Base-by-base conservation (phyloP, 495 filamentous ascomycete species). In the Lepraria neglecta region DNA sequence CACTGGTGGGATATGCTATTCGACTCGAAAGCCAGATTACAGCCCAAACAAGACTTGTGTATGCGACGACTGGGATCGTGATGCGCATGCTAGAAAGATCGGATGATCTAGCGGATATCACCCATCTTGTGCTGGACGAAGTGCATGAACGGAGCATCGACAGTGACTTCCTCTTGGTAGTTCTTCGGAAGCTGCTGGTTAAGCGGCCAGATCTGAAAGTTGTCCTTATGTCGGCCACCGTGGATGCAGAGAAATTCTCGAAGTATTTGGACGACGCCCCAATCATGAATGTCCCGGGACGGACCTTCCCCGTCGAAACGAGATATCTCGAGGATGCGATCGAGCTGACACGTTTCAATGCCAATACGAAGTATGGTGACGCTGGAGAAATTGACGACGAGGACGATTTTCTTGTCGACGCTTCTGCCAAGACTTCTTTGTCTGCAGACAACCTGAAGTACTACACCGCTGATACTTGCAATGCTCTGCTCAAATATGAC, bases 61-160 rank as follows among this genome's bases (percentile, higher is more conserved):
- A 91, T 73, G 94, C 92, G 30, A 83, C 82, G 14, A 85, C 85
- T 60, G 94, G 94, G 74, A 95, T 97, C 64, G 89, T 98, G 6
- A 89, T 97, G 78, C 86, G 94, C 15, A 98, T 97, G 94, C 77
- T 98, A 11, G 92, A 98, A 73, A 84, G 86, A 3, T 90, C 88
- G 0, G 85, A 88, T 63, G 86, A 92, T 51, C 82, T 98, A 48
- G 79, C 82, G 50, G 92, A 95, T 56, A 86, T 97, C 56, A 95
- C 90, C 3, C 92, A 97, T 72, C 79, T 98, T 56, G 84, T 98
- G 52, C 81, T 98, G 27, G 94, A 98, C 65, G 94, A 98, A 72
- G 52, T 61, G 44, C 59, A 61, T 21, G 61, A 63, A 42, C 83
- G 92, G 58, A 87, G 88, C 21, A 97, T 98, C 63, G 94, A 97